Base-by-base conservation (phyloP, 768 basidiomycete species). In the Crepidotus variabilis region DNA sequence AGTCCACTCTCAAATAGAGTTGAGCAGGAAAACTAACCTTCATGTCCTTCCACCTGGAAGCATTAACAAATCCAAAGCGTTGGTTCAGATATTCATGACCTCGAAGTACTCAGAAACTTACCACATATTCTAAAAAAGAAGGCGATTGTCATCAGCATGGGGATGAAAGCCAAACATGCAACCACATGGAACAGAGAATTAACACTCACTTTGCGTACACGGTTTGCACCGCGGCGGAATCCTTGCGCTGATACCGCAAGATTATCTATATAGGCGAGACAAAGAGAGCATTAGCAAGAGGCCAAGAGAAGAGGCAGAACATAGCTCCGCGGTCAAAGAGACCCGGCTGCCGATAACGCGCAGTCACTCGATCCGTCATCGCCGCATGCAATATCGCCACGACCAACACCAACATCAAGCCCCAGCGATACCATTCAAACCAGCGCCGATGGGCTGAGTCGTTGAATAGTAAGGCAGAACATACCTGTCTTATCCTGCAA, bases 181-280 rank as follows among this genome's bases (percentile, higher is more conserved):
- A 55, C 43, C 51, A 16, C 55, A 47, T 35, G 51, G 35, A 52
- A n/a, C n/a, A n/a, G n/a, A n/a, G n/a, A n/a, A n/a, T n/a, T n/a
- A 35, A 46, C 22, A 78, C 84, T 62, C 67, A 94, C 93, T 84
- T 98, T 99, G 71, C 97, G 87, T 52, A 99, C 97, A 58, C 92
- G 82, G 76, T 98, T 98, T 52, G 97, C 97, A 62, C 97, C 95
- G 61, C 94, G 83, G 60, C 94, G 87, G 85, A 99, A 99, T 23
- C 94, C 94, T 76, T 99, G 96, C n/a, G 97, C 97, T 22, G 94
- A 97, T 43, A 96, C 92, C 28, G 97, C 96, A 55, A 99, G 84
- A 69, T 89, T 97, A 74, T 99, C 97, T 97, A 53, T 16, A 39
- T 36, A 59, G 51, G 33, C 24, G 54, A 35, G 54, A 24, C 10